Base-by-base conservation (phyloP, 2,329 filamentous ascomycete genomes). In the Penicillium sp. region DNA sequence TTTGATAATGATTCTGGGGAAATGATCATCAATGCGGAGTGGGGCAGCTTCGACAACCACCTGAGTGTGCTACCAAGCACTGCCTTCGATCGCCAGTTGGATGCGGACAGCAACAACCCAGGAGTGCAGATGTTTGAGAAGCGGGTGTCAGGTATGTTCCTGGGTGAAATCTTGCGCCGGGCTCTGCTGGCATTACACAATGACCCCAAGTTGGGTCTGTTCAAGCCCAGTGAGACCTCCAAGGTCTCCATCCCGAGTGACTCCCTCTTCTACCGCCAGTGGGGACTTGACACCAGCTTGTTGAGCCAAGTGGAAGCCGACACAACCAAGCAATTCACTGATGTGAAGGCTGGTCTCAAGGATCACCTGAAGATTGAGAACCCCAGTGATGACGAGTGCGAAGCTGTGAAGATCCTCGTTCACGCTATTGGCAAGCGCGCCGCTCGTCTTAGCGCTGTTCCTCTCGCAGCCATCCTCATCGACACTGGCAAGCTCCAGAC, bases 61-160 rank as follows among this genome's bases (percentile, higher is more conserved):
- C 79, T 96, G 49, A 85, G 82, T 52, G 84, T 94, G 13, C 74
- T 98, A 27, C 92, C 90, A 30, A 83, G 80, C 55, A 96, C 90
- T 0, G 70, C 78, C 0, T 96, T 87, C 69, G 92, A 98, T 60
- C 69, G 73, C 33, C 75, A 79, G 40, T 74, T 98, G 15, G 90
- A 98, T 64, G 69, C 71, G 39, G 79, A 82, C 43, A 92, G 83
- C 49, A 80, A 86, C 53, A 96, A 98, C 65, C 90, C 89, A 0
- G 92, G 92, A 16, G 80, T 94, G 45, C 92, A 98, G 61, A 95
- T 96, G 85, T 98, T 96, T 59, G 92, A 98, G 71, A 98, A 98
- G 75, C 84, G 90, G 32, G 84, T 98, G 11, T 95, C 88, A 0
- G 92, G 92, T 62, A 96, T 98, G 90, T 98, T 96, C 70, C 67